Evolutionary conservation across 2,329 filamentous ascomycete species (phyloP), one percentile per base, ranked within the genome.

Genomic region (Lojkania enalia): DNA sequence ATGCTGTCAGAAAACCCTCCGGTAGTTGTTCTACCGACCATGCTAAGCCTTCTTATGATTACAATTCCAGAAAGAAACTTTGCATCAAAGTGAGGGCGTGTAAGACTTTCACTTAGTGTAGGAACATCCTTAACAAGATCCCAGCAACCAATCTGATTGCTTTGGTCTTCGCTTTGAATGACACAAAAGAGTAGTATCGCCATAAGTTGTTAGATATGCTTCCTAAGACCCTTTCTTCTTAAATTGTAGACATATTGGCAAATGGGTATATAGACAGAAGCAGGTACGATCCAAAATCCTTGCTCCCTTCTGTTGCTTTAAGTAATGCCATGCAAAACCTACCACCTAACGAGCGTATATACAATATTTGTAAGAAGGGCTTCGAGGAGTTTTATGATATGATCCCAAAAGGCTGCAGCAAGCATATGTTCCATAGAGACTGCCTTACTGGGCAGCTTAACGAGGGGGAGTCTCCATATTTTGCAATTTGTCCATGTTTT

Each of bases 181-280:
- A 36, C 18, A 18, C 14, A 36, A 36, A 36, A 19, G 33, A 36
- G 25, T 7, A n/a, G 14, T 16, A 27, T 27, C 9, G n/a, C 36
- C 14, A 15, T 25, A 6, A 39, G 36, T 39, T 39, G n/a, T 27
- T 39, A 39, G 19, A n/a, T 39, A 27, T 39, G n/a, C 36, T 39
- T 39, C 36, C 15, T 11, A 39, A 25, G n/a, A 27, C 25, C n/a
- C 25, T 27, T 27, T 7, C 25, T 27, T 27, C 25, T 36, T 20
- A 36, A 19, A 36, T 36, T 36, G 14, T 36, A 9, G 14, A 36
- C 18, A 36, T 36, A 19, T 19, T 36, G 14, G 33, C 16, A 20
- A 20, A 36, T 36, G 33, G 12, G 20, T 36, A 36, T 20, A 36
- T 36, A 20, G 33, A 36, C 20, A 36, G 33, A 36, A 36, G 33